Conservation (phyloP, 169 alveolate genomes). For the Amoebophrya sp. region DNA sequence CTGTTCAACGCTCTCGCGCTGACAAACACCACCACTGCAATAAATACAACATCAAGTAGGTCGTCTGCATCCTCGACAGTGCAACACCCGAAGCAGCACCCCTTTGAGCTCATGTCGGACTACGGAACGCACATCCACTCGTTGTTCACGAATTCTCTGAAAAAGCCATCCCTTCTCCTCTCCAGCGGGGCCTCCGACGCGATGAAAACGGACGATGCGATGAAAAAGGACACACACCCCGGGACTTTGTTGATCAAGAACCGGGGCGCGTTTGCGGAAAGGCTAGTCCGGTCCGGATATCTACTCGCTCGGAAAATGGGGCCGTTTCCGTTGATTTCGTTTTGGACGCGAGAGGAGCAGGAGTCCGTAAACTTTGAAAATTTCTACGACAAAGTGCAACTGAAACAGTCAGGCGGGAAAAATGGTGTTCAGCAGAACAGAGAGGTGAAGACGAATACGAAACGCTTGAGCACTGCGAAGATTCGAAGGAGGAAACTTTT, state of each 20-base stretch:
- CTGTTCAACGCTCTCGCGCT: too few species aligned
- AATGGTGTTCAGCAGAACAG: too few species aligned
- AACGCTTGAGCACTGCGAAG: too few species aligned
- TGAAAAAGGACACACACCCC: constrained; percentile 1
- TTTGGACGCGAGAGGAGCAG: not conserved
- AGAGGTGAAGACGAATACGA: too few species aligned
- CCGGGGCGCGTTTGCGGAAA: not conserved
- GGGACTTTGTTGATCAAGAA: not conserved
- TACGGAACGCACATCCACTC: not conserved
- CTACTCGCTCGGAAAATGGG: not conserved
- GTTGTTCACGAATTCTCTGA: not conserved
- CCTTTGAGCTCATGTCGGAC: not conserved
- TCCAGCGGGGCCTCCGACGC: too few species aligned
- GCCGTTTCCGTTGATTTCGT: not conserved
- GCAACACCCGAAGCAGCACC: too few species aligned
- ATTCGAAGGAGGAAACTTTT: too few species aligned
- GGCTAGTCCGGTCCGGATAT: not conserved
- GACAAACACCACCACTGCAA: too few species aligned
- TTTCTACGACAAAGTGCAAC: too few species aligned
- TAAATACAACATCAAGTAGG: too few species aligned
- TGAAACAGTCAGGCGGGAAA: too few species aligned
- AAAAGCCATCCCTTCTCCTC: not conserved
- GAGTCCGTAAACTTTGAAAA: not conserved
- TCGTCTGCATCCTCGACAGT: too few species aligned
- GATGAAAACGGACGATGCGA: not conserved